Evolutionary conservation across 2,329 filamentous ascomycete genomes (phyloP).

Genomic region (Penicillium occitanis): DNA sequence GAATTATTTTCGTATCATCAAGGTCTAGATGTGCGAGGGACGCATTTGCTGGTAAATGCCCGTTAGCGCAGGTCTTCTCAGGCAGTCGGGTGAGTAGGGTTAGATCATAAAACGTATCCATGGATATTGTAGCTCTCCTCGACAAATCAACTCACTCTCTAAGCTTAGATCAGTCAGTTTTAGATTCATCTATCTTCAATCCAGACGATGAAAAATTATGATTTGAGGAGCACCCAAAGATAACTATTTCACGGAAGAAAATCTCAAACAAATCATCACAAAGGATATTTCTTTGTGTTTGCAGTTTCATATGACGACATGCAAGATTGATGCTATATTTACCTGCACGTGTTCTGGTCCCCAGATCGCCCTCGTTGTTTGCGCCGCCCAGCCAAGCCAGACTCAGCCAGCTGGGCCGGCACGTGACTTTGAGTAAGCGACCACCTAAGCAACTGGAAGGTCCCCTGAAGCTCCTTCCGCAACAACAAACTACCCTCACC

Average conservation of each 20-base stretch:
- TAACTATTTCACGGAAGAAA: not conserved
- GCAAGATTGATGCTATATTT: slow-evolving; percentile 13
- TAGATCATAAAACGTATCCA: not conserved
- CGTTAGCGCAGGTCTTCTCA: not conserved
- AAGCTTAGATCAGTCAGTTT: not conserved
- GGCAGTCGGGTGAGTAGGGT: not conserved
- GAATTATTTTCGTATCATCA: not conserved
- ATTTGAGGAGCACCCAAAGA: not conserved
- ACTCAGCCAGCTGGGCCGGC: slow-evolving; percentile 3
- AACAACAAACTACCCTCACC: slow-evolving; percentile 19
- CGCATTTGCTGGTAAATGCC: not conserved
- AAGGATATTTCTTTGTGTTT: not conserved
- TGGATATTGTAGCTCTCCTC: not conserved
- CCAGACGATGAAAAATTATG: not conserved
- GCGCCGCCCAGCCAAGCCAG: slow-evolving; percentile 3
- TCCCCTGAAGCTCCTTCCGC: slow-evolving; percentile 24
- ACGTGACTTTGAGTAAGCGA: slow-evolving; percentile 23
- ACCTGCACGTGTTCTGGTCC: slow-evolving; percentile 18
- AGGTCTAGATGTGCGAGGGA: not conserved
- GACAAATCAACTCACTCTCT: not conserved
- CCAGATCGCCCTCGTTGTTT: slow-evolving; percentile 5
- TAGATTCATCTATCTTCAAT: not conserved
- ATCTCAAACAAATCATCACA: not conserved
- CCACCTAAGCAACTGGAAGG: slow-evolving; percentile 22
- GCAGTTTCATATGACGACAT: slow-evolving; percentile 5